These are phyloP conservation scores for Colletotrichum sp. DNA, from an alignment of 2,329 filamentous ascomycete species.

Conservation along the genomic window DNA sequence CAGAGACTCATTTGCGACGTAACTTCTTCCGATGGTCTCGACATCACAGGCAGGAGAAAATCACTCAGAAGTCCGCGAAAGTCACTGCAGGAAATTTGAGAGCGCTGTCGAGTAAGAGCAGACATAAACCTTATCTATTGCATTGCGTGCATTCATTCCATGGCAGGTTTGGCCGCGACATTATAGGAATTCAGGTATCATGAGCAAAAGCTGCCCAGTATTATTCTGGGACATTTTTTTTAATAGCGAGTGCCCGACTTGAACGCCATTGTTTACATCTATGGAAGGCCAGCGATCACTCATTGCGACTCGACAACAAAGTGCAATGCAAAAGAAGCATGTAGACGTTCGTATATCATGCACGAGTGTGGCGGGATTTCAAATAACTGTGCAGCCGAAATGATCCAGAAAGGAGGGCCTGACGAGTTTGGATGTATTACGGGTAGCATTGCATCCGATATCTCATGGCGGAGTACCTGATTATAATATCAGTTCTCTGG, in stretches of 20 bases:
- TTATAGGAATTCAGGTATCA: rapidly evolving
- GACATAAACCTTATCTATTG: background rate
- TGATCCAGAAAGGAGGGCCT: background rate
- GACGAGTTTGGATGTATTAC: background rate
- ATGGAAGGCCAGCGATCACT: too few species aligned
- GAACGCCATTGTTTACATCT: too few species aligned
- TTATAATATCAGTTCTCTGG: background rate
- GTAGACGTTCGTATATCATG: background rate
- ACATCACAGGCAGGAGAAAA: background rate
- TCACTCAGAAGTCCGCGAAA: background rate
- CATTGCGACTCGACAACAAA: too few species aligned
- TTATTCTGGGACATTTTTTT: background rate
- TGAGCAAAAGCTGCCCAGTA: background rate
- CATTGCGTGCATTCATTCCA: background rate
- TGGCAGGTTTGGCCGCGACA: background rate
- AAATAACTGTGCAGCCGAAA: background rate
- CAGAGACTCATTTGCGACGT: background rate
- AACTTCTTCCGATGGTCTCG: background rate
- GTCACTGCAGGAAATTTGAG: background rate
- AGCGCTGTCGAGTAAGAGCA: background rate
- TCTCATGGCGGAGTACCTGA: background rate
- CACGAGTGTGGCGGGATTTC: background rate
- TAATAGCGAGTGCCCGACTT: background rate
- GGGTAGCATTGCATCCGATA: background rate
- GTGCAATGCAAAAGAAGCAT: background rate